phyloP scores from a whole-genome alignment of 2,329 filamentous ascomycete species.

The Hypoxylon sp. region DNA sequence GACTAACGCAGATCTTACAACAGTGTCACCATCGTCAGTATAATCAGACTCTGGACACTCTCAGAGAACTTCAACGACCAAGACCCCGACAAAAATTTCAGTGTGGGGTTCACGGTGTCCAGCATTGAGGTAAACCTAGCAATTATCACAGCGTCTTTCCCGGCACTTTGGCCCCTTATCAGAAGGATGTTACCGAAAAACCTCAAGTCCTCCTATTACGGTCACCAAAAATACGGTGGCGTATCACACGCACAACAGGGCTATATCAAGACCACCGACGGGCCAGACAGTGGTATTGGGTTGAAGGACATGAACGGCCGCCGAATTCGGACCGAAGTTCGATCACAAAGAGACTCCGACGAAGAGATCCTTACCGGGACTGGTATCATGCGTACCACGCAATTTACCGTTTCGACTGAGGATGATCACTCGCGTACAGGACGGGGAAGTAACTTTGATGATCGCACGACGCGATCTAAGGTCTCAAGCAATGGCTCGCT shows the following conservation, averaged over 20 bases:
- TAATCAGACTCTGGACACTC: slow-evolving; percentile 51
- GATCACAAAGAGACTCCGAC: slow-evolving; percentile 38
- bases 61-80: slow-evolving; percentile 44
- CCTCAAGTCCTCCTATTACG: slow-evolving; percentile 48
- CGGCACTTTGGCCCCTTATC: slow-evolving; percentile 58
- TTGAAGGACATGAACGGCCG: slow-evolving; percentile 36
- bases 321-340: slow-evolving; percentile 36
- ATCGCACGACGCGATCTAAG: slow-evolving; percentile 25
- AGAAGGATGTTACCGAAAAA: slow-evolving; percentile 49
- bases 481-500: slow-evolving; percentile 35
- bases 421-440: slow-evolving; percentile 20
- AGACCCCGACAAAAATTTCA: slow-evolving; percentile 51
- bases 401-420: slow-evolving; percentile 38
- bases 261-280: slow-evolving; percentile 41
- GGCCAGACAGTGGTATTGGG: slow-evolving; percentile 24
- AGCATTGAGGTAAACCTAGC: slow-evolving; percentile 58
- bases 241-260: slow-evolving; percentile 38
- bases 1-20: slow-evolving; percentile 14
- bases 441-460: slow-evolving; percentile 10
- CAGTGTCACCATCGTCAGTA: slow-evolving; percentile 52
- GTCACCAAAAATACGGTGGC: slow-evolving; percentile 38
- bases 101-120: slow-evolving; percentile 53
- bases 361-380: slow-evolving; percentile 46
- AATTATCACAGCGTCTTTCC: slow-evolving; percentile 57
- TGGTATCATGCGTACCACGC: slow-evolving; percentile 41